These are phyloP conservation scores for Ustilago lituana DNA, from an alignment of 1,284 basidiomycete species.

Conservation along the genomic window DNA sequence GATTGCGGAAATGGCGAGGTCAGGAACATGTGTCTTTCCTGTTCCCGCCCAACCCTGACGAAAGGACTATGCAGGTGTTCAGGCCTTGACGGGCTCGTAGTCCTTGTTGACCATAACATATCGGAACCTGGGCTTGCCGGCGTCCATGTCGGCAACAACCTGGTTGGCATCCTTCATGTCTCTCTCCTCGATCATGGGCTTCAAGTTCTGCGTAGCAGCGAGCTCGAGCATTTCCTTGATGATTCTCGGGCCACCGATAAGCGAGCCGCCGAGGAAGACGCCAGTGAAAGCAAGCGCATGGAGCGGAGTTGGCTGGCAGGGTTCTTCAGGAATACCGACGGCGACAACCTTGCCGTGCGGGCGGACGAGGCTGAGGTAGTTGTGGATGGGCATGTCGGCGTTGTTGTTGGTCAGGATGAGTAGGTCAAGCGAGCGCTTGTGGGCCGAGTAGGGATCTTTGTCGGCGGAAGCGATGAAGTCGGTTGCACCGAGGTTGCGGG, in stretches of 20 bases:
- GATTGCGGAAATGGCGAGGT: no score
- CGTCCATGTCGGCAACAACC: conserved; percentile 54
- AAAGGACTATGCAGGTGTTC: no score
- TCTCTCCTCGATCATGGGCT: conserved; percentile 56
- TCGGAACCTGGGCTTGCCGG: conserved; percentile 67
- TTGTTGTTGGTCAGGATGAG: conserved; percentile 69
- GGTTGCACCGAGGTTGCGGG: conserved; percentile 55
- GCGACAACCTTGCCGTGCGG: conserved; percentile 68
- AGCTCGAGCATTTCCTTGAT: conserved; percentile 65
- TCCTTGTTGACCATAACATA: conserved; percentile 70
- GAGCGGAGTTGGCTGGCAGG: conserved; percentile 56
- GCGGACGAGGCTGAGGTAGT: conserved; percentile 68
- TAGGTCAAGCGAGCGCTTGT: conserved; percentile 68
- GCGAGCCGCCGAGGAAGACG: conserved; percentile 56
- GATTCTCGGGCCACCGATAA: conserved; percentile 63
- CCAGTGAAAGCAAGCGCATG: conserved; percentile 40
- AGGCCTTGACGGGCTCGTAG: conserved; percentile 41
- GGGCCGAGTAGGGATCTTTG: conserved; percentile 43
- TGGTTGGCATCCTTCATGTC: conserved; percentile 57
- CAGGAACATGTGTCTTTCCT: no score
- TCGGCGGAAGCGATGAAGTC: conserved; percentile 53
- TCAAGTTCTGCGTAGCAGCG: conserved; percentile 50
- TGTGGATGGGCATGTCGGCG: conserved; percentile 66
- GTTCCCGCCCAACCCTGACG: no score
- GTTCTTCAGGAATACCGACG: conserved; percentile 67